Evolutionary conservation across 495 filamentous ascomycete species (phyloP).

Genomic region (Talaromyces borbonicus): DNA sequence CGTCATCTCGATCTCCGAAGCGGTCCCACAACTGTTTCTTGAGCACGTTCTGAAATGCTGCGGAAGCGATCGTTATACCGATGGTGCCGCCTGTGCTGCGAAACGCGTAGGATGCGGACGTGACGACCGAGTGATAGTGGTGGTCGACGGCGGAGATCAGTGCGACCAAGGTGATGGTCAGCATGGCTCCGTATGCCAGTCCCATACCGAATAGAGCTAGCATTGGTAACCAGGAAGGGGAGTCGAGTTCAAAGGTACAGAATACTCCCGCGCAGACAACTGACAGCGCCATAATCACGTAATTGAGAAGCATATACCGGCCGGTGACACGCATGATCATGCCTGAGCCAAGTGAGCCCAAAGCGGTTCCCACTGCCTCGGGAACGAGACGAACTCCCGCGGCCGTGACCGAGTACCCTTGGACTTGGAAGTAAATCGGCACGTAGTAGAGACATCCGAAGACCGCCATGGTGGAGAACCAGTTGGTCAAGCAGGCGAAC

Average conservation of each 20-base stretch:
- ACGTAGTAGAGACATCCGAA: slow-evolving; percentile 61
- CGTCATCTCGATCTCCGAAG: slow-evolving; percentile 57
- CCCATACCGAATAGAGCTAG: slow-evolving; percentile 62
- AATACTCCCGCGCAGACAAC: slow-evolving; percentile 38
- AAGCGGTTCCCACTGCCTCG: slow-evolving; percentile 51
- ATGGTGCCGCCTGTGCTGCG: slow-evolving; percentile 75
- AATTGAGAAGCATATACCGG: slow-evolving; percentile 52
- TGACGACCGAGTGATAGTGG: slow-evolving; percentile 74
- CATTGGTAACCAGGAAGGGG: slow-evolving; percentile 53
- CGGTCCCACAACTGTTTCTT: slow-evolving; percentile 51
- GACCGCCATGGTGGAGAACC: slow-evolving; percentile 48
- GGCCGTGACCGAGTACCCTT: slow-evolving; percentile 57
- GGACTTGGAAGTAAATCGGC: slow-evolving; percentile 75
- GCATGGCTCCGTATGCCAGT: slow-evolving; percentile 62
- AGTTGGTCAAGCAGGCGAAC: slow-evolving; percentile 67
- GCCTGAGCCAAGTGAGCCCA: slow-evolving; percentile 61
- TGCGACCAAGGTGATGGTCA: slow-evolving; percentile 71
- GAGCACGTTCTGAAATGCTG: slow-evolving; percentile 67
- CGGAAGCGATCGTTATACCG: slow-evolving; percentile 66
- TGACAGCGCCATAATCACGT: slow-evolving; percentile 42
- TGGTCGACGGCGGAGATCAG: slow-evolving; percentile 76
- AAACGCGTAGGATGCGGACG: slow-evolving; percentile 74
- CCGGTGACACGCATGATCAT: slow-evolving; percentile 63
- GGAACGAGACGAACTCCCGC: slow-evolving; percentile 67
- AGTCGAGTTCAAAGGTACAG: slow-evolving; percentile 45